phyloP scores from a whole-genome alignment of 371 early-diverging fungal species.

The Mycotypha africana region DNA sequence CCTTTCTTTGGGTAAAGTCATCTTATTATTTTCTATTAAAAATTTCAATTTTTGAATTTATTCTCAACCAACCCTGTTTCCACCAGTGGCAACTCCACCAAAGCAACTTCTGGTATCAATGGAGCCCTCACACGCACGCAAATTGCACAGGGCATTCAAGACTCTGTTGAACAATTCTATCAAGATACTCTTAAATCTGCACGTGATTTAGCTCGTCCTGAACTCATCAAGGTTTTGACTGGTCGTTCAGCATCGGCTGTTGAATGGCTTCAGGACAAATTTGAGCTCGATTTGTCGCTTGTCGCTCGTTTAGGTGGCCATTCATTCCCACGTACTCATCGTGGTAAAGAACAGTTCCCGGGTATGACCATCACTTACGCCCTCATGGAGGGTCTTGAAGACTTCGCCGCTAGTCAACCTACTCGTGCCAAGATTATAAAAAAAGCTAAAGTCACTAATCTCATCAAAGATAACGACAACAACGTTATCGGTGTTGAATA shows the following conservation, averaged over 20 bases:
- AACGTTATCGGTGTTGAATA: slow-evolving; percentile 83
- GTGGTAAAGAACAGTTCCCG: slow-evolving; percentile 91
- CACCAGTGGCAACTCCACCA: slow-evolving; percentile 81
- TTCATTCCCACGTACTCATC: slow-evolving; percentile 88
- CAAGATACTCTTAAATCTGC: slow-evolving; percentile 88
- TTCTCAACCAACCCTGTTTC: slow-evolving; percentile 5
- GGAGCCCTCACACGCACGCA: slow-evolving; percentile 87
- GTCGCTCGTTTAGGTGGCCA: slow-evolving; percentile 91
- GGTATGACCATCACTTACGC: slow-evolving; percentile 96
- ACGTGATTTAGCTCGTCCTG: slow-evolving; percentile 77
- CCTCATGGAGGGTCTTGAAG: slow-evolving; percentile 84
- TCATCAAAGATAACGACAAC: slow-evolving; percentile 53
- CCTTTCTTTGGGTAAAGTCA: slow-evolving; percentile 73
- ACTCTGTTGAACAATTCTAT: slow-evolving; percentile 83
- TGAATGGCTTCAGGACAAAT: slow-evolving; percentile 90
- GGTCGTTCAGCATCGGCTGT: slow-evolving; percentile 85
- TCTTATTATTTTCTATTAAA: slow-evolving; percentile 6
- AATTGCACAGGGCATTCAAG: slow-evolving; percentile 61
- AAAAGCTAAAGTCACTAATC: slow-evolving; percentile 68
- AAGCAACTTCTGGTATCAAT: slow-evolving; percentile 98
- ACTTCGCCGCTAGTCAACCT: slow-evolving; percentile 63
- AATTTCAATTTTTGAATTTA: not conserved
- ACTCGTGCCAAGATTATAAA: slow-evolving; percentile 71
- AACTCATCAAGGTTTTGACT: slow-evolving; percentile 84
- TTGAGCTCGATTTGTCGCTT: slow-evolving; percentile 80